phyloP scores from a whole-genome alignment of 805 yeast species.

The Yarrowia sp. region DNA sequence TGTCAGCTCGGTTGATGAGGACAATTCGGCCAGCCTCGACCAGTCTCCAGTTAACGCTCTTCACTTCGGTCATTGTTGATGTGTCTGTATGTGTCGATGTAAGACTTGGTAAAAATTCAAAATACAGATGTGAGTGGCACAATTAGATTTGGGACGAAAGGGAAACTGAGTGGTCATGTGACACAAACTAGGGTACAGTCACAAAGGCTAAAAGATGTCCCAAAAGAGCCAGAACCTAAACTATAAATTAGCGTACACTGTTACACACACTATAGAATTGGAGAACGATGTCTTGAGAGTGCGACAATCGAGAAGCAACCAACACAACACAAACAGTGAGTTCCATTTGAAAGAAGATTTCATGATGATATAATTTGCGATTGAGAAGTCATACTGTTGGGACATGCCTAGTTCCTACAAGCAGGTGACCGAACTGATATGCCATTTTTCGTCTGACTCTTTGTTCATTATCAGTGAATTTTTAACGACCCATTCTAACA shows the following conservation, averaged over 20 bases:
- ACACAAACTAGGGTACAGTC: conserved; percentile 19
- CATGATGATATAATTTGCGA: conserved; percentile 59
- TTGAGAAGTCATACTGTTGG: conserved; percentile 39
- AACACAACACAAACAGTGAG: conserved; percentile 1
- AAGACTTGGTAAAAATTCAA: conserved; percentile 25
- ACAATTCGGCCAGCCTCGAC: conserved; percentile 99
- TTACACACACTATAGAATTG: background rate
- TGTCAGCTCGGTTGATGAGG: conserved; percentile 71
- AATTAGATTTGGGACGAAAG: conserved; percentile 25
- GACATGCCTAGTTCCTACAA: conserved; percentile 26
- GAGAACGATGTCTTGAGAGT: too few species aligned
- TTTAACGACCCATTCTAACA: conserved; percentile 1
- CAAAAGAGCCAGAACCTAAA: background rate
- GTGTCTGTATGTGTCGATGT: conserved; percentile 27
- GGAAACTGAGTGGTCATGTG: conserved; percentile 26
- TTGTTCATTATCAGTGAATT: conserved; percentile 8
- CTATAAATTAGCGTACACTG: background rate
- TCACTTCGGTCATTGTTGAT: conserved; percentile 58
- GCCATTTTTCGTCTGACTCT: conserved; percentile 19
- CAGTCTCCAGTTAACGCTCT: conserved; percentile 98
- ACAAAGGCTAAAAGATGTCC: background rate
- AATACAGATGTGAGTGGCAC: conserved; percentile 27
- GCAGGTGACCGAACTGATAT: conserved; percentile 24
- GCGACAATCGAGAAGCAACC: background rate
- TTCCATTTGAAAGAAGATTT: background rate